phyloP scores from a whole-genome alignment of 352 stramenopile species.

The Phytophthora agathidicida region DNA sequence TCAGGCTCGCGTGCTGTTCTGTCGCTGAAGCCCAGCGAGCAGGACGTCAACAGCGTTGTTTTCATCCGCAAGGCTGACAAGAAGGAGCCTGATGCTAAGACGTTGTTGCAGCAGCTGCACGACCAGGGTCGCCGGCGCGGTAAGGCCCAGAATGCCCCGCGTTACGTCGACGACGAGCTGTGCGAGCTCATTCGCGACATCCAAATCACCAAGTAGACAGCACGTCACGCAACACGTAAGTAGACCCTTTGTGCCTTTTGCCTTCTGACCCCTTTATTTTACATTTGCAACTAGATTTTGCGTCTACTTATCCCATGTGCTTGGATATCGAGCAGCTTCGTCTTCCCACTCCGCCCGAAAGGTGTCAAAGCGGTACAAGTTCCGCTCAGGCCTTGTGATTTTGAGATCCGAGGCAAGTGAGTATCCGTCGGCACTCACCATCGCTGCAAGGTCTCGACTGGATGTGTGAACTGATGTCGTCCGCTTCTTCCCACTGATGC shows the following conservation, averaged over 20 bases:
- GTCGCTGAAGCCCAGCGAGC: conserved; percentile 41
- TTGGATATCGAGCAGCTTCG: conserved; percentile 60
- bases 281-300: neutral
- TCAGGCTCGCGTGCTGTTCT: conserved; percentile 30
- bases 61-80: conserved; percentile 49
- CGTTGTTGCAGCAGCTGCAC: conserved; percentile 42
- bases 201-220: conserved; percentile 43
- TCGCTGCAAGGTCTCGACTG: conserved; percentile 35
- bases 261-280: neutral
- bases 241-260: conserved; percentile 18
- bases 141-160: conserved; percentile 28
- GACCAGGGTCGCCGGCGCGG: conserved; percentile 40
- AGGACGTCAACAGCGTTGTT: conserved; percentile 74
- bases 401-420: conserved; percentile 61
- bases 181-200: conserved; percentile 63
- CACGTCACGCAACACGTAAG: conserved; percentile 22
- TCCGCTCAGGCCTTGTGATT: conserved; percentile 64
- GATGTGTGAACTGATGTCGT: conserved; percentile 26
- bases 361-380: conserved; percentile 78
- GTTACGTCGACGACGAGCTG: conserved; percentile 55
- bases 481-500: conserved; percentile 32
- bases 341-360: conserved; percentile 80
- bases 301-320: conserved; percentile 55
- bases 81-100: conserved; percentile 34
- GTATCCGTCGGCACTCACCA: conserved; percentile 27